These are phyloP conservation scores for Xylariaceae sp. DNA, from an alignment of 2,329 filamentous ascomycete genomes.

Conservation along the genomic window DNA sequence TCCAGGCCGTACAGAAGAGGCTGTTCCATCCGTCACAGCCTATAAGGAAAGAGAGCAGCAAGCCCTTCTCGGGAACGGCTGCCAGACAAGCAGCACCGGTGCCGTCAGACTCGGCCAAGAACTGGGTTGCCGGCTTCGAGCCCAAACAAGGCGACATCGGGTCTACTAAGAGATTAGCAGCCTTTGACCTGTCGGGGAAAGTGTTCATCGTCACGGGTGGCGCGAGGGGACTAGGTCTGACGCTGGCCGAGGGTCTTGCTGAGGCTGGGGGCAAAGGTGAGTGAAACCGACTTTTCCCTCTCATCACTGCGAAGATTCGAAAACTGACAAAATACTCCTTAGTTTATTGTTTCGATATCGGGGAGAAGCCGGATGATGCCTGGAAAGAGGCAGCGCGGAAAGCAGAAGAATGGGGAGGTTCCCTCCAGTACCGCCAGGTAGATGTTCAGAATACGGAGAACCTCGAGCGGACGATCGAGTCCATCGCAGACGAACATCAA, in stretches of 20 bases:
- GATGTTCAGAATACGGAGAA: constrained; percentile 59
- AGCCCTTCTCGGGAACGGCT: not conserved
- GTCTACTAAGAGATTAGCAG: constrained; percentile 44
- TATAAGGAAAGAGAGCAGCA: not conserved
- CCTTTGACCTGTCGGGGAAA: constrained; percentile 65
- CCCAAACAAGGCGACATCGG: constrained; percentile 22
- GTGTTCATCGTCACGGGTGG: constrained; percentile 67
- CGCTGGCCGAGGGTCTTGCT: constrained; percentile 65
- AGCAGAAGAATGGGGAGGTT: constrained; percentile 58
- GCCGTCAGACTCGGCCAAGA: constrained; percentile 25
- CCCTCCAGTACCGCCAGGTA: constrained; percentile 60
- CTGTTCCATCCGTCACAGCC: constrained; percentile 6
- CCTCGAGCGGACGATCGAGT: constrained; percentile 52
- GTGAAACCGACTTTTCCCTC: constrained; percentile 1
- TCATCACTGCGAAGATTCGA: not conserved
- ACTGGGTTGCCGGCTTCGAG: constrained; percentile 20
- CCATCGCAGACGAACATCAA: constrained; percentile 55
- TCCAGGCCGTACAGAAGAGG: not conserved
- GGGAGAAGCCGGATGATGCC: constrained; percentile 45
- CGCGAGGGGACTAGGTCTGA: constrained; percentile 66
- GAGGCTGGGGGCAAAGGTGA: constrained; percentile 66
- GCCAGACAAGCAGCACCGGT: constrained; percentile 8
- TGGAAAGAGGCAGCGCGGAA: constrained; percentile 56
- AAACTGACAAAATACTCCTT: constrained; percentile 8
- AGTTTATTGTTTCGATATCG: constrained; percentile 55